These are phyloP conservation scores for Panus rudis DNA, from an alignment of 768 basidiomycete genomes.

Conservation along the genomic window DNA sequence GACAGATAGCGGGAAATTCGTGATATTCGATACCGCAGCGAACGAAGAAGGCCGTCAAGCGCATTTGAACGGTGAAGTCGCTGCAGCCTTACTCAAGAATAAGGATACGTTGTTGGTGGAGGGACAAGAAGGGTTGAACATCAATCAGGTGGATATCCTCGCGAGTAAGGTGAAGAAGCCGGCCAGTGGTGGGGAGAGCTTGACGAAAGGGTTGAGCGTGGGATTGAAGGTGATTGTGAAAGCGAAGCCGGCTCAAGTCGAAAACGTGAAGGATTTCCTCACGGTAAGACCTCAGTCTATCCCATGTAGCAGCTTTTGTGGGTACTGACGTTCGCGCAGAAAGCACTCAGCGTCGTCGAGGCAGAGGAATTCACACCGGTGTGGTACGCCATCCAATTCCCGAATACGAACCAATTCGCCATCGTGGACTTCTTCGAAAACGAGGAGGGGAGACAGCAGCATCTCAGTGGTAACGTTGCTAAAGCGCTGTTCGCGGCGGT, in stretches of 20 bases:
- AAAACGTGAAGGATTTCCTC: conserved; percentile 30
- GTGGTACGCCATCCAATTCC: conserved; percentile 34
- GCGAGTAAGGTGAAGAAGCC: conserved; percentile 24
- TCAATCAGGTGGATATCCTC: conserved; percentile 23
- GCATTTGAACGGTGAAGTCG: conserved; percentile 30
- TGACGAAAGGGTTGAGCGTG: conserved; percentile 21
- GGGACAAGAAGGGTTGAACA: conserved; percentile 17
- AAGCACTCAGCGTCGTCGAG: conserved; percentile 28
- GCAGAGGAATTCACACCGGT: conserved; percentile 27
- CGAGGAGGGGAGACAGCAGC: conserved; percentile 27
- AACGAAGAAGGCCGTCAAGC: conserved; percentile 26
- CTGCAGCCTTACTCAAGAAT: conserved; percentile 28
- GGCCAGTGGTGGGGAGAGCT: conserved; percentile 6
- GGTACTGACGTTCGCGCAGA: conserved; percentile 11
- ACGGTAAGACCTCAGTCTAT: conserved; percentile 18
- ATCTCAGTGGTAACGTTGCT: conserved; percentile 30
- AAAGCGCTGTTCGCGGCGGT: conserved; percentile 27
- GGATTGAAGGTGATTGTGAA: conserved; percentile 29
- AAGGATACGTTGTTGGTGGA: conserved; percentile 22
- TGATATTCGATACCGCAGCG: conserved; percentile 35
- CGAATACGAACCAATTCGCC: conserved; percentile 30
- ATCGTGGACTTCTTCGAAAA: conserved; percentile 32
- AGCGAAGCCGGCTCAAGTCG: conserved; percentile 30
- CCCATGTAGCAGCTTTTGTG: neutral
- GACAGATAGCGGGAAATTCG: conserved; percentile 23